Base-by-base conservation (phyloP, 75 land plant genomes). In the Cupressus sempervirens region DNA sequence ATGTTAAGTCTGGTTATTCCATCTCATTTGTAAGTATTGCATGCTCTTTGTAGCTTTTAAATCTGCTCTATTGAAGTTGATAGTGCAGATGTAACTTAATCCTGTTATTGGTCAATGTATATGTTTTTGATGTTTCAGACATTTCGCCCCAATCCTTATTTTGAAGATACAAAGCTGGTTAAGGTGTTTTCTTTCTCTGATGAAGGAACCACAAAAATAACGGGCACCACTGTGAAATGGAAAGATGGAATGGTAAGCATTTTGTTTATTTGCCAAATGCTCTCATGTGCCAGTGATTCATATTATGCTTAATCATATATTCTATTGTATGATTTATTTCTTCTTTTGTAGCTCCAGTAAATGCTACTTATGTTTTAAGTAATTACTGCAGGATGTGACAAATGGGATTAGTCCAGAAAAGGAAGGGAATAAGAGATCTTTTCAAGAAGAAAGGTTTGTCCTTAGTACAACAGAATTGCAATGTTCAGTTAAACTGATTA, bases 1-100 rank as follows among this genome's bases (percentile, higher is more conserved):
- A 97, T 89, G 91, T 97, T 41, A 97, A 95, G 80, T 95, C 98
- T 56, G 99, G 99, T 1, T 97, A 95, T 85, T 90, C 93, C 77
- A 97, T 97, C 83, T 91, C 90, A 43, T 93, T 97, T 87, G 99
- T 97, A 84, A 93, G 99, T 79, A 43, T 36, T 67, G 7, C 62
- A 16, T 52, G 38, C 50, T 40, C 82, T 70, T 46, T 53, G 23
- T 58, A 58, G 38, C 70, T 23, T 30, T 40, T 2, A 38, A 41
- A 76, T 62, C 23, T 74, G 43, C 15, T 36, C 68, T 35, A n/a
- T 54, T 43, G 34, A 48, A 46, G n/a, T 53, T 54, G 14, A 53
- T 15, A 34, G 7, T 81, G 12, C 53, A 50, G 53, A 83, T 7
- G 16, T 46, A 4, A 14, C 8, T 13, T 76, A 4, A 34, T 54